A percentile compares a stretch with the other conserved stretches of the same genome.
Conservation (phyloP, 2,329 filamentous ascomycete genomes). For the Purpureocillium lavendulum region DNA sequence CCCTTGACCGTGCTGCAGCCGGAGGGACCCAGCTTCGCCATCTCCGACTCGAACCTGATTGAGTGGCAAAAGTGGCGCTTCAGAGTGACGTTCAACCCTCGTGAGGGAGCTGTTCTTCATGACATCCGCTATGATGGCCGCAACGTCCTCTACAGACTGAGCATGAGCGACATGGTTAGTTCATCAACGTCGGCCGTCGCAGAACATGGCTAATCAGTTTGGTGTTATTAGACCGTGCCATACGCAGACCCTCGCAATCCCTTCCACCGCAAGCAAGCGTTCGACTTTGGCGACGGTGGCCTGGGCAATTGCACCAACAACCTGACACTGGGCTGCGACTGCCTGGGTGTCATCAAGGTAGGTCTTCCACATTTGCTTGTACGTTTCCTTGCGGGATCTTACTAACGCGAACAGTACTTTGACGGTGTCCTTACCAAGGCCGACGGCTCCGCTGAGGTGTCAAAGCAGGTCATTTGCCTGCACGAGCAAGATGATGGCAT, state of each 20-base stretch:
- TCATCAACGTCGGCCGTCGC: too few species aligned
- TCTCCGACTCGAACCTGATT: constrained; percentile 33
- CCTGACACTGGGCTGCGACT: constrained; percentile 55
- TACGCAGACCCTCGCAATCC: constrained; percentile 47
- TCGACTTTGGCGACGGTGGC: constrained; percentile 59
- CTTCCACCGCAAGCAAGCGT: constrained; percentile 55
- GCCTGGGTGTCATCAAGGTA: constrained; percentile 51
- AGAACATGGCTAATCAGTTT: too few species aligned
- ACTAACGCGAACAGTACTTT: constrained; percentile 19
- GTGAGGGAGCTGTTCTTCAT: constrained; percentile 62
- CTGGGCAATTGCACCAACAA: constrained; percentile 59
- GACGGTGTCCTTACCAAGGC: constrained; percentile 22
- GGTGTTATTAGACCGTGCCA: constrained; percentile 34
- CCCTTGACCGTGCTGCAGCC: constrained; percentile 41
- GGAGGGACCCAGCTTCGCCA: constrained; percentile 27
- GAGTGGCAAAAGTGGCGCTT: constrained; percentile 61
- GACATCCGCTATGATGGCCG: constrained; percentile 59
- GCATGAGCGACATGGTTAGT: constrained; percentile 57
- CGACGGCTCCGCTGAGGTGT: constrained; percentile 25
- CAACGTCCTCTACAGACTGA: constrained; percentile 45
- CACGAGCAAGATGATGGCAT: constrained; percentile 39
- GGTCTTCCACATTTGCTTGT: background rate
- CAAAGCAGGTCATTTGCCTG: constrained; percentile 32
- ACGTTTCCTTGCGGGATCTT: too few species aligned
- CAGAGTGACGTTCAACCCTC: constrained; percentile 59